These are phyloP conservation scores for Xerocomus potaroensis DNA, from an alignment of 768 basidiomycete genomes.

Conservation along the genomic window DNA sequence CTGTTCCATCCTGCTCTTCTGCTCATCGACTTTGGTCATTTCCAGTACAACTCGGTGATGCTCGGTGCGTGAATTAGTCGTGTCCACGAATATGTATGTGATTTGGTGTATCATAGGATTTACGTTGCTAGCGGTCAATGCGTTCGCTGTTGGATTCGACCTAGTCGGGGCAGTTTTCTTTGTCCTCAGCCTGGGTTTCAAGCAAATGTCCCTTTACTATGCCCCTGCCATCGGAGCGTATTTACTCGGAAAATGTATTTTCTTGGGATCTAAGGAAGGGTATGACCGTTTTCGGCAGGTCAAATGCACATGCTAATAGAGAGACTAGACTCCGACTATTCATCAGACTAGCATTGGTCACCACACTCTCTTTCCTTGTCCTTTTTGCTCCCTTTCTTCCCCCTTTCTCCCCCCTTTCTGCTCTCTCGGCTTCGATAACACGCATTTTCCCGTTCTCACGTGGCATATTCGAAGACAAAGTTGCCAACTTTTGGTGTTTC, in stretches of 20 bases:
- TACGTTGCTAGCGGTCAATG: conserved; percentile 62
- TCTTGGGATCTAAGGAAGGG: conserved; percentile 70
- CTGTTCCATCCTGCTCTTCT: conserved; percentile 81
- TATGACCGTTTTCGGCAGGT: conserved; percentile 32
- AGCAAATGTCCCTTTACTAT: conserved; percentile 96
- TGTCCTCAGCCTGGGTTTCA: conserved; percentile 83
- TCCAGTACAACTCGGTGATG: conserved; percentile 95
- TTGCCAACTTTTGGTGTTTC: conserved; percentile 97
- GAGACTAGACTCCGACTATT: conserved; percentile 47
- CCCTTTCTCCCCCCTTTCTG: conserved; percentile 48
- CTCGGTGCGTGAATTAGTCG: conserved; percentile 50
- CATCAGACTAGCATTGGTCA: conserved; percentile 59
- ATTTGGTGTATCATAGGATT: conserved; percentile 44
- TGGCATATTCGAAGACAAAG: conserved; percentile 92
- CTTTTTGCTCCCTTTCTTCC: conserved; percentile 81
- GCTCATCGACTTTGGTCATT: conserved; percentile 89
- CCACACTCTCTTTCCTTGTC: conserved; percentile 56
- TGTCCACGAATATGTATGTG: neutral
- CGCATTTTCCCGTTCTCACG: conserved; percentile 92
- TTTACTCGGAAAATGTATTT: conserved; percentile 84
- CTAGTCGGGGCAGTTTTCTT: conserved; percentile 74
- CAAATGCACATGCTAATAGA: conserved; percentile 2
- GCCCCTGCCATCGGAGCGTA: conserved; percentile 91
- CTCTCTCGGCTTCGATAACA: conserved; percentile 59
- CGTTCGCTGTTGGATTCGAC: conserved; percentile 67